Base-by-base conservation (phyloP, 1,284 basidiomycete species). In the Cystobasidium sp. region DNA sequence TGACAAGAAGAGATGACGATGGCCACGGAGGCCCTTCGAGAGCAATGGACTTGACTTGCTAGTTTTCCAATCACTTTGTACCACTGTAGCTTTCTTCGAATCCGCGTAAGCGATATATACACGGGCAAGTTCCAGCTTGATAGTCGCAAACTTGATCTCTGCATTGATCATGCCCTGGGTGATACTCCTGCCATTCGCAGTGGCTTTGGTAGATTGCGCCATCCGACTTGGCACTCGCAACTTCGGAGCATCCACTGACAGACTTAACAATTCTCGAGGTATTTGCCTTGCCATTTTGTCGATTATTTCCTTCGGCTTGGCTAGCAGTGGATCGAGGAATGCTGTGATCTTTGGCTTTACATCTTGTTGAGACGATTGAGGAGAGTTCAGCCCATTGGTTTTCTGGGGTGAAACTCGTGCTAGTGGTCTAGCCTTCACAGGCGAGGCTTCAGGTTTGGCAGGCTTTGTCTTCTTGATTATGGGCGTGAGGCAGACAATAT, bases 61-160 rank as follows among this genome's bases (percentile, higher is more conserved):
- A 43, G 14, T 18, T 41, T 39, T 52, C 51, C 55, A 47, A 24
- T 14, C 37, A 52, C 56, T 39, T 39, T 55, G 12, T 7, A 39
- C 10, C 6, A 5, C 12, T 44, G 24, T 14, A 10, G 14, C 63
- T 43, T 49, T 18, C 37, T 59, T 10, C n/a, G 2, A 18, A 3
- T 22, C 31, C 7, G 62, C 62, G 20, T 43, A 10, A 14, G 51
- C 52, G 16, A 65, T 47, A 59, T 65, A 66, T 0, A 73, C 41
- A 20, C 63, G 39, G 44, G 31, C 41, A 37, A 66, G 12, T 44
- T 73, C 70, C 14, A 73, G 55, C 44, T 73, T 73, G 43, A 73
- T 44, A 51, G 62, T 46, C 10, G 70, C 18, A 51, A 65, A 66
- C 53, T 59, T 55, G 10, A 66, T 65, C 24, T 73, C 70, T 18